Conservation (phyloP, 2,329 filamentous ascomycete genomes). For the Trichoderma atroviride region DNA sequence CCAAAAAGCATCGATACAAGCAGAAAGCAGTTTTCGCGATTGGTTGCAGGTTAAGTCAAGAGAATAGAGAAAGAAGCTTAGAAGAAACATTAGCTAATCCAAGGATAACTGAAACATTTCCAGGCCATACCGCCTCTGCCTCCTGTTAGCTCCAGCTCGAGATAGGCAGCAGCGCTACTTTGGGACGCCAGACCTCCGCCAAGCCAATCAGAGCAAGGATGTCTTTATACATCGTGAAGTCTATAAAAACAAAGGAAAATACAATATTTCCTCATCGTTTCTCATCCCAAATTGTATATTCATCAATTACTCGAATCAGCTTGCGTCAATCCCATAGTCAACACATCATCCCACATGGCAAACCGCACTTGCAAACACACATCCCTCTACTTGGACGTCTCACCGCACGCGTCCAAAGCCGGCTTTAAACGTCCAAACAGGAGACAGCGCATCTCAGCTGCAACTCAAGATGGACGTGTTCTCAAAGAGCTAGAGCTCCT, state of each 20-base stretch:
- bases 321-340: neutral
- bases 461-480: conserved; percentile 33
- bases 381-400: conserved; percentile 17
- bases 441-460: conserved; percentile 38
- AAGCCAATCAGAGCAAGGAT: neutral
- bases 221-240: neutral
- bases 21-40: neutral
- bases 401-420: conserved; percentile 10
- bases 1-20: neutral
- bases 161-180: conserved; percentile 5
- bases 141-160: neutral
- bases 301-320: too few relatives aligned
- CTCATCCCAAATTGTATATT: too few relatives aligned
- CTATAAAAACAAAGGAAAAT: neutral
- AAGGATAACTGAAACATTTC: neutral
- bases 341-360: neutral
- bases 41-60: neutral
- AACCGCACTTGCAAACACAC: conserved; percentile 1
- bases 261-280: neutral
- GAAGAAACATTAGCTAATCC: neutral
- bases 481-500: conserved; percentile 22
- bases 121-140: neutral
- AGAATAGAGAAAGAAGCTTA: neutral
- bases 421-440: conserved; percentile 37
- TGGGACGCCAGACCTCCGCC: neutral